phyloP scores from a whole-genome alignment of 1,139 yeast genomes.

The Taphrina flavorubra region DNA sequence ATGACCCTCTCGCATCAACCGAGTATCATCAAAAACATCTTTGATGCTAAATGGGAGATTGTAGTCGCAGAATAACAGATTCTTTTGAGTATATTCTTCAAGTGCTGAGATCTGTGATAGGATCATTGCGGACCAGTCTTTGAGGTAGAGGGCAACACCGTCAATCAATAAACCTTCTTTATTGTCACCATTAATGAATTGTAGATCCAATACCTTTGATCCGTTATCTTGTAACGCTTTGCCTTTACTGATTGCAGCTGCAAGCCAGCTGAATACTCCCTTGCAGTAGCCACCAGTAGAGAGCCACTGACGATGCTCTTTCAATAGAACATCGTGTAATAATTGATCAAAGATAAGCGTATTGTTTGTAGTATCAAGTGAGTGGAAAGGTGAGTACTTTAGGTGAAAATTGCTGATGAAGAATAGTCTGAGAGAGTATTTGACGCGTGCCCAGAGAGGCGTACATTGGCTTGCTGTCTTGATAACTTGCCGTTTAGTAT shows the following conservation, averaged over 20 bases:
- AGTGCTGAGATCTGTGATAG: neutral
- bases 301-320: neutral
- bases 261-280: slow-evolving; percentile 1
- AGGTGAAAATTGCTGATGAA: slow-evolving; percentile 1
- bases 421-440: neutral
- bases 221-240: neutral
- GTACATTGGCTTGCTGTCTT: slow-evolving; percentile 3
- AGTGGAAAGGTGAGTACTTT: neutral
- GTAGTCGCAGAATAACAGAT: neutral
- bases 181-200: slow-evolving; percentile 1
- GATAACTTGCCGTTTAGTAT: neutral
- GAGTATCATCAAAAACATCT: neutral
- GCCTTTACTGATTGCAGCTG: neutral
- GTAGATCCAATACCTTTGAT: neutral
- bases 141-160: neutral
- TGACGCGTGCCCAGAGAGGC: neutral
- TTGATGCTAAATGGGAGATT: neutral
- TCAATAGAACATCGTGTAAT: neutral
- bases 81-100: neutral
- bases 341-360: neutral
- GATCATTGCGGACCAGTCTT: neutral
- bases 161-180: neutral
- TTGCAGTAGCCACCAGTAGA: neutral
- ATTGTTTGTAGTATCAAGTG: neutral
- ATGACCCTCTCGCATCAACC: neutral